Base-by-base conservation (phyloP, 2,329 filamentous ascomycete species). In the Aspergillus proliferans region DNA sequence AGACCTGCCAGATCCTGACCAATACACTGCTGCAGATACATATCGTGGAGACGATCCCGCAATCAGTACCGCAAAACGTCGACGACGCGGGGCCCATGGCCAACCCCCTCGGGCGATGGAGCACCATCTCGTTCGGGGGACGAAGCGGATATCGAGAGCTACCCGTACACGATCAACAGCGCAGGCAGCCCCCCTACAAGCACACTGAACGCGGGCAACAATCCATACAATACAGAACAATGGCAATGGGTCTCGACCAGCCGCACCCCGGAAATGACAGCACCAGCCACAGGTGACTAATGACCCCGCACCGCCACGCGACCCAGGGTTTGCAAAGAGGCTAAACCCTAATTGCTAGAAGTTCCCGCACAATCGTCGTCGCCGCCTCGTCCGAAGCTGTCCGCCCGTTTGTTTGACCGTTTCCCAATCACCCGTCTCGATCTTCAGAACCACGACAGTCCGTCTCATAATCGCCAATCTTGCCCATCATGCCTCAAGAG, bases 401-500 rank as follows among this genome's bases (percentile, higher is more conserved):
- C 19, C 30, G 24, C 14, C 19, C 47, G 38, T 18, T 36, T 36
- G 34, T 18, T 18, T 36, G 34, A 36, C 34, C 34, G 34, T 36
- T 36, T 36, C 14, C 18, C 38, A 40, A 40, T 12, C 18, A 15
- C 38, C 38, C 38, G 10, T 22, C 38, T 51, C 43, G 58, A 59
- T 54, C 50, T 52, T 56, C 52, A 53, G 52, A 53, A 56, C 50
- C 53, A 58, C 46, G 50, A 56, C 47, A 51, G 56, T 47, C 49
- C 47, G 41, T 46, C 47, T 50, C 42, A 40, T 10, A 19, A 15
- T 3, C 18, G 15, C 15, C 18, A 40, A n/a, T 8, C 34, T 40
- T 79, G 77, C 78, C 77, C 88, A 95, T 80, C 77, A 98, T 98
- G 93, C 92, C 93, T 85, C 83, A 84, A 72, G 90, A 97, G 88